Percentiles rank a stretch among this genome's conserved stretches.
Conservation (phyloP, 768 basidiomycete species). For the Trametes maxima region DNA sequence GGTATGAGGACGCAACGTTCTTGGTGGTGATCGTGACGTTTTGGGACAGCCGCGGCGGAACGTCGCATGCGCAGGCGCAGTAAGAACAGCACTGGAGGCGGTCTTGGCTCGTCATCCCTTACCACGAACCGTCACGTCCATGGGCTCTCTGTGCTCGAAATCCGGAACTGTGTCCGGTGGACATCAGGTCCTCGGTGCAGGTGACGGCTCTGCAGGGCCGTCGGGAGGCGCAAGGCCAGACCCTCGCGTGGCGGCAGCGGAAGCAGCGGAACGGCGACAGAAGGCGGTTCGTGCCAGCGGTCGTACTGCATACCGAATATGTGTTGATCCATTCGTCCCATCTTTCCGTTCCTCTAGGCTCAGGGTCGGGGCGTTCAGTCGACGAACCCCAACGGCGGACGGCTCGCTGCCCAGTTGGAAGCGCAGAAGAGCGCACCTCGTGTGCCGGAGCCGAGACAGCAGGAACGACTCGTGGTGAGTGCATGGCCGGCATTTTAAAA, state of each 20-base stretch:
- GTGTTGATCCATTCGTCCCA: background rate
- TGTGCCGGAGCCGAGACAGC: constrained; percentile 42
- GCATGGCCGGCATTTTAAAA: constrained; percentile 23
- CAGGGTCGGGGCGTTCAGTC: constrained; percentile 46
- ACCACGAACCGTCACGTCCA: constrained; percentile 23
- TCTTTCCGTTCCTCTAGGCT: constrained; percentile 31
- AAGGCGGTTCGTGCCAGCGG: constrained; percentile 8
- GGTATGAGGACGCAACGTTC: too few species aligned
- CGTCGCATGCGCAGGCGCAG: background rate
- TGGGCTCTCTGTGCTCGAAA: constrained; percentile 43
- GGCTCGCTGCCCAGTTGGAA: constrained; percentile 46
- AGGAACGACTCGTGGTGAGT: constrained; percentile 49
- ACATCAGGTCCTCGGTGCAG: constrained; percentile 30
- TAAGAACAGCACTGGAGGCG: background rate
- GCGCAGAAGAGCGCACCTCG: constrained; percentile 40
- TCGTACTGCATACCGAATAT: background rate
- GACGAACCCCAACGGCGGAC: constrained; percentile 49
- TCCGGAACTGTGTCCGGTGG: constrained; percentile 35
- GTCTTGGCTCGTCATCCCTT: constrained; percentile 6
- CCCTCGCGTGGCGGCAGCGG: constrained; percentile 38
- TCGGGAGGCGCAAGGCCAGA: constrained; percentile 23
- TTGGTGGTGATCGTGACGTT: too few species aligned
- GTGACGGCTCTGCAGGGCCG: constrained; percentile 9
- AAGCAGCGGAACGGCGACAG: constrained; percentile 33
- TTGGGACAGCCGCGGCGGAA: background rate